Evolutionary conservation across 2,329 filamentous ascomycete genomes (phyloP), one percentile per base, ranked within the genome.

Genomic region (Setomelanomma holmii): DNA sequence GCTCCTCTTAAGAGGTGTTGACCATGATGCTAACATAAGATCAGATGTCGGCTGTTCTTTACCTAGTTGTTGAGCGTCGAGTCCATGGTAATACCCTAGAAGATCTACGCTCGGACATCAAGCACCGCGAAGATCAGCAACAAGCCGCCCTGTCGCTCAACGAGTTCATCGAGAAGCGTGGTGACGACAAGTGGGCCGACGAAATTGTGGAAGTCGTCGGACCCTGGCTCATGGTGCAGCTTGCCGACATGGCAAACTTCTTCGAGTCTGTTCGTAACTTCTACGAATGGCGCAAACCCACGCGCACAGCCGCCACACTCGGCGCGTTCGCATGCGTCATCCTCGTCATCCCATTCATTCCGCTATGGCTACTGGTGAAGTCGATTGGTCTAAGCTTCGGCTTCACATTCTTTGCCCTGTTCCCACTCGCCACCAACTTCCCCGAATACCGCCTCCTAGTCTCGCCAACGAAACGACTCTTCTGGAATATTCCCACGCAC

Each of bases 401-500:
- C 3, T 17, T 73, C 6, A 56, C 56, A 0, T 74, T 72, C 55
- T 76, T 76, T 44, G 58, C 59, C 4, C 63, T 70, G n/a, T 75
- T 69, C 45, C 74, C 73, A 3, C 55, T 76, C 5, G 64, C 67
- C 6, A 66, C 58, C 14, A 64, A 68, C 4, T 68, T 71, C 34
- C 72, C 72, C 1, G 59, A 69, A 20, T 76, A 76, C 45, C 61
- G 73, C 5, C 66, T 76, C 0, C 53, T 76, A 3, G 67, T 72
- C 1, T 75, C 73, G 10, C 71, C 69, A 1, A 51, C 64, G 2
- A 75, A 72, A 45, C 73, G 68, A 33, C 20, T 67, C 2, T 53
- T 76, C 5, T 76, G 74, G 71, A 67, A 75, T 38, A 69, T 76
- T 1, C 73, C 73, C 2, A 76, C 70, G 1, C 69, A 76, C 27